Base-by-base conservation (phyloP, 148 eudicot genomes). In the Mesembryanthemum crystallinum region DNA sequence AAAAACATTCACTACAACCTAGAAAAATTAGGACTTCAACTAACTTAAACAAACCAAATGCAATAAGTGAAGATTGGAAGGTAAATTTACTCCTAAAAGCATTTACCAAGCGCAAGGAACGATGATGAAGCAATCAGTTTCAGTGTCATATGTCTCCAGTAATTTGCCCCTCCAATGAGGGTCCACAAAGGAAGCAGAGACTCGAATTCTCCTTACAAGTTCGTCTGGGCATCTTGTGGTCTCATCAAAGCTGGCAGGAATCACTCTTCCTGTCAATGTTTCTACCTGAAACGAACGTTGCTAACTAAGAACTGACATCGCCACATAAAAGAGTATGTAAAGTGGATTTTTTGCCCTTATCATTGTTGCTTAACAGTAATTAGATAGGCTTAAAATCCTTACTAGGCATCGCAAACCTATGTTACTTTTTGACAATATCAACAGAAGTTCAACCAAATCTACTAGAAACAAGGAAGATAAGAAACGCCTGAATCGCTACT, bases 181-280 rank as follows among this genome's bases (percentile, higher is more conserved):
- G 69, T 92, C 92, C 80, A 82, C 87, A 77, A 71, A 90, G 63
- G 87, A 80, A 52, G 94, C 86, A 74, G 83, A 54, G 45, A 95
- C 24, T 33, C 99, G 88, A 76, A 89, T 81, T 86, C 96, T 86
- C 71, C 97, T 85, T 27, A 95, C 91, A 68, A 92, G 63, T 76
- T 89, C 97, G 82, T 95, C 97, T 3, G 99, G 97, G 69, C 94
- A 87, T 80, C 97, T 89, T 43, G 96, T 88, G 21, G 86, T 90
- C 39, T 73, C 74, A 80, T 95, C 96, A 74, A 92, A 95, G 76
- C 83, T 81, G 72, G 97, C 89, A 42, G 97, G 99, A 52, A 75
- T 57, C 20, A 90, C 45, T 47, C 78, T 84, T 77, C 99, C 99
- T 14, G 82, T 92, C 66, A 82, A 84, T 68, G 94, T 88, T 69